A percentile compares a stretch with the other conserved stretches of the same genome.
Evolutionary conservation across 768 basidiomycete species (phyloP).

Genomic region (Suillus americanus): DNA sequence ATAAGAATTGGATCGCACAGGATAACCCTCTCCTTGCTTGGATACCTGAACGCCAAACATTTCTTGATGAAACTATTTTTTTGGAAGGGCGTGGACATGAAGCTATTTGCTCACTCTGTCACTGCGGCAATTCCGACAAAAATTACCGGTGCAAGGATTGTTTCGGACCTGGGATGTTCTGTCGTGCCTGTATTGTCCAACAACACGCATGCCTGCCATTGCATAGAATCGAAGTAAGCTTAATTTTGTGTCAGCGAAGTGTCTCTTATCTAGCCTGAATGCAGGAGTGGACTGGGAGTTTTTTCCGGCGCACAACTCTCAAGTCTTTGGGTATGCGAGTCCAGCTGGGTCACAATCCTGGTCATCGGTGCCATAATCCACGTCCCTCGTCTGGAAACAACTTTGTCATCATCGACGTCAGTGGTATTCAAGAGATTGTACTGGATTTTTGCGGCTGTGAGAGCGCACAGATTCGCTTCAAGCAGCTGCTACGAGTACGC

Average conservation of each 20-base stretch:
- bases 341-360: constrained; percentile 21
- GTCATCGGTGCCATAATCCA: constrained; percentile 8
- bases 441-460: constrained; percentile 24
- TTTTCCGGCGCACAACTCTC: constrained; percentile 13
- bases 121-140: not conserved
- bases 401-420: constrained; percentile 16
- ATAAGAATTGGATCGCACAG: not conserved
- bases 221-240: constrained; percentile 16
- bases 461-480: constrained; percentile 3
- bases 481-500: constrained; percentile 32
- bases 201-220: constrained; percentile 14
- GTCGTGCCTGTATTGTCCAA: constrained; percentile 3
- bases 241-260: not conserved
- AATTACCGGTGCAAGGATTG: constrained; percentile 12
- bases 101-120: not conserved
- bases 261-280: not conserved
- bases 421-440: constrained; percentile 19
- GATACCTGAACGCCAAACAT: not conserved
- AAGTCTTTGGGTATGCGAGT: constrained; percentile 17
- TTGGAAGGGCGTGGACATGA: constrained; percentile 1
- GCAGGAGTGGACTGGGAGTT: constrained; percentile 20
- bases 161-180: constrained; percentile 9
- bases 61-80: constrained; percentile 7
- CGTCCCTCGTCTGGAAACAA: not conserved
- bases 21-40: not conserved